Percentiles rank a stretch among this genome's conserved stretches.
phyloP scores from a whole-genome alignment of 768 basidiomycete species.

The Suillus brevipes region DNA sequence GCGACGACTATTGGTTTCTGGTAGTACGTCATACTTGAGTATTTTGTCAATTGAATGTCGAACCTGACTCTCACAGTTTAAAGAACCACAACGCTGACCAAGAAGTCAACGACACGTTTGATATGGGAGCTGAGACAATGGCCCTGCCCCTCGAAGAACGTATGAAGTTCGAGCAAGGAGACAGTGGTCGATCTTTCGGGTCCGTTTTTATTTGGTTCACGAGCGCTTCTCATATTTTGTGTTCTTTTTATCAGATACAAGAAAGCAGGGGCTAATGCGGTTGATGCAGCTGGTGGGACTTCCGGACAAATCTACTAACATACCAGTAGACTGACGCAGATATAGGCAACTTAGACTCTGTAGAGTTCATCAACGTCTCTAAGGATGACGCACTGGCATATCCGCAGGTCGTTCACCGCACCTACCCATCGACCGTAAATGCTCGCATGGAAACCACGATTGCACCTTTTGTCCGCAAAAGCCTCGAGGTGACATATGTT shows the following conservation, averaged over 20 bases:
- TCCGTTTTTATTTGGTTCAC: slow-evolving; percentile 5
- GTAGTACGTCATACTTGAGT: slow-evolving; percentile 40
- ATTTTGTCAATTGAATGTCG: background rate
- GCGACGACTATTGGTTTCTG: slow-evolving; percentile 53
- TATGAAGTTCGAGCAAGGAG: slow-evolving; percentile 44
- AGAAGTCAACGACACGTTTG: slow-evolving; percentile 41
- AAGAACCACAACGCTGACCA: slow-evolving; percentile 43
- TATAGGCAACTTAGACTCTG: slow-evolving; percentile 38
- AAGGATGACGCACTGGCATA: slow-evolving; percentile 70
- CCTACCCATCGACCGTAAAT: slow-evolving; percentile 56
- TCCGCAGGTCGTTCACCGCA: slow-evolving; percentile 51
- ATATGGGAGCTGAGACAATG: slow-evolving; percentile 43
- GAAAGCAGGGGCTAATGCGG: slow-evolving; percentile 59
- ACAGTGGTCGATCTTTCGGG: slow-evolving; percentile 41
- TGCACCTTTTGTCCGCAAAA: slow-evolving; percentile 55
- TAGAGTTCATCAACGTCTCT: slow-evolving; percentile 66
- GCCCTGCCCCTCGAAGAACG: slow-evolving; percentile 42
- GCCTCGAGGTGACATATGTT: slow-evolving; percentile 53
- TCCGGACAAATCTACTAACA: background rate
- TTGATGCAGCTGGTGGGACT: slow-evolving; percentile 52
- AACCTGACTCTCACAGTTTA: slow-evolving; percentile 26
- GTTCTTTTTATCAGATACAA: slow-evolving; percentile 47
- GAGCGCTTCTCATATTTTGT: background rate
- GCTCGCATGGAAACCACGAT: slow-evolving; percentile 50
- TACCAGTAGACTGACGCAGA: background rate